Evolutionary conservation across 2,329 filamentous ascomycete genomes (phyloP).

Genomic region (Lasiodiplodia gonubiensis): DNA sequence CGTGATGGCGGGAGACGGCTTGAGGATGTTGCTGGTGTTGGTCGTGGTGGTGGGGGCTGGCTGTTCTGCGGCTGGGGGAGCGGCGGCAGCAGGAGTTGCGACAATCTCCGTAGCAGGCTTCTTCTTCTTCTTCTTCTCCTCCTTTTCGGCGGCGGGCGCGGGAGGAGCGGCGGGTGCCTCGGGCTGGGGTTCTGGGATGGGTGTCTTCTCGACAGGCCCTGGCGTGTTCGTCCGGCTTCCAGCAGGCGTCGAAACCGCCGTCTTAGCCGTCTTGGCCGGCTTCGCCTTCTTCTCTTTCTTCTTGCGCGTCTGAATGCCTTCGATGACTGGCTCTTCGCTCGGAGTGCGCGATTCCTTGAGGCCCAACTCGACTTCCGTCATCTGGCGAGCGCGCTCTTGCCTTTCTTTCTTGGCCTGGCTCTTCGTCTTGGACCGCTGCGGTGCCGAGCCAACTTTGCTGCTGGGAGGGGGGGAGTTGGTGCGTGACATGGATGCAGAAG

Average conservation of each 20-base stretch:
- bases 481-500: constrained; percentile 74
- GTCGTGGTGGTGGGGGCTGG: not conserved
- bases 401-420: constrained; percentile 79
- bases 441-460: constrained; percentile 69
- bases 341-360: constrained; percentile 33
- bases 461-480: constrained; percentile 68
- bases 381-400: constrained; percentile 64
- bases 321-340: constrained; percentile 52
- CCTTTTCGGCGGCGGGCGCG: constrained; percentile 27
- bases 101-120: constrained; percentile 30
- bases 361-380: constrained; percentile 62
- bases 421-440: constrained; percentile 73
- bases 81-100: constrained; percentile 34
- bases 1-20: constrained; percentile 33
- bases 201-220: not conserved
- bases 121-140: constrained; percentile 32
- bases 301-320: constrained; percentile 78
- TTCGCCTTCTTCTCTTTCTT: constrained; percentile 78
- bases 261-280: constrained; percentile 1
- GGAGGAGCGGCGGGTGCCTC: constrained; percentile 23
- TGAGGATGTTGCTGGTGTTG: constrained; percentile 22
- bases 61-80: constrained; percentile 30
- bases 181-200: not conserved
- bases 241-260: constrained; percentile 17
- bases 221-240: constrained; percentile 16